phyloP scores from a whole-genome alignment of 352 stramenopile species.

The Globisporangium nodosum region DNA sequence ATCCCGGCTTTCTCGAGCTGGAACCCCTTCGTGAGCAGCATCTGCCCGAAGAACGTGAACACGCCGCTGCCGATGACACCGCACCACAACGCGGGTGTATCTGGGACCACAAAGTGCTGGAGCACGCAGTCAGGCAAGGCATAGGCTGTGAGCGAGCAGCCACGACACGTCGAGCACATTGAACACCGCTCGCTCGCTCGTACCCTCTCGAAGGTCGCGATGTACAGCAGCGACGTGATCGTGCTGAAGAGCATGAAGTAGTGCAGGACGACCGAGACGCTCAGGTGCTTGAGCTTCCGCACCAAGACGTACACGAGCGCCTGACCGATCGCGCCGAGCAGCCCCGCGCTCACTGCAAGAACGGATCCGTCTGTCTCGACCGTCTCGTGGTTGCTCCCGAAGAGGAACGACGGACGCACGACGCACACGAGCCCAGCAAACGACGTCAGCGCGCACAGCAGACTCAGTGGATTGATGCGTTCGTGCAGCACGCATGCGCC shows the following conservation, averaged over 20 bases:
- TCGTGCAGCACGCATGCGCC: slow-evolving; percentile 24
- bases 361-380: slow-evolving; percentile 37
- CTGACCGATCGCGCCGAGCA: slow-evolving; percentile 55
- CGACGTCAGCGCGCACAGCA: slow-evolving; percentile 24
- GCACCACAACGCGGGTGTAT: slow-evolving; percentile 32
- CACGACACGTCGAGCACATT: not conserved
- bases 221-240: slow-evolving; percentile 39
- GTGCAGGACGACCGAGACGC: slow-evolving; percentile 63
- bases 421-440: slow-evolving; percentile 37
- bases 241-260: slow-evolving; percentile 76
- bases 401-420: slow-evolving; percentile 31
- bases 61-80: slow-evolving; percentile 48
- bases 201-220: slow-evolving; percentile 49
- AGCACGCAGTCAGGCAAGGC: too few species aligned
- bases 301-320: slow-evolving; percentile 68
- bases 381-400: slow-evolving; percentile 36
- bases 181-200: not conserved
- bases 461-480: slow-evolving; percentile 17
- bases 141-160: not conserved
- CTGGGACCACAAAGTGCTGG: slow-evolving; percentile 41
- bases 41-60: slow-evolving; percentile 62
- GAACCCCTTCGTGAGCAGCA: slow-evolving; percentile 76
- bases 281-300: slow-evolving; percentile 50
- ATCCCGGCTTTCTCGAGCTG: slow-evolving; percentile 82
- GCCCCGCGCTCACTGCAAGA: slow-evolving; percentile 39